Evolutionary conservation across 495 filamentous ascomycete genomes (phyloP).

Genomic region (Neurospora sp.): DNA sequence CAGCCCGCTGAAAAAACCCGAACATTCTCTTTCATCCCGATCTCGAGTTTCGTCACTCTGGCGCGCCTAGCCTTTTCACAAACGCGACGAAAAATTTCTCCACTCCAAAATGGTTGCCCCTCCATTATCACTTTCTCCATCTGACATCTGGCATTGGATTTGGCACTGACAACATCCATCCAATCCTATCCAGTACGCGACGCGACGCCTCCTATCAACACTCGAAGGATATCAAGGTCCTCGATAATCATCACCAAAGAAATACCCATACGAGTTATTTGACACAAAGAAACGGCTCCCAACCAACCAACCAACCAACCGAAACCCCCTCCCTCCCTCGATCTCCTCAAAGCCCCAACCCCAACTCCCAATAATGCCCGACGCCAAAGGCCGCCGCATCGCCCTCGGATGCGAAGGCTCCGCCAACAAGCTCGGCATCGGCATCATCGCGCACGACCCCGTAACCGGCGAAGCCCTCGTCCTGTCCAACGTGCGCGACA

Average conservation of each 20-base stretch:
- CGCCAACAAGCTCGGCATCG: constrained; percentile 94
- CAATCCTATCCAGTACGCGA: neutral
- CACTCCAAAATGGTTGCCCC: constrained; percentile 1
- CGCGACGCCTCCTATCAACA: neutral
- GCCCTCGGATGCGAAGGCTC: constrained; percentile 92
- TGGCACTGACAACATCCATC: neutral
- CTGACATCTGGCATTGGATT: neutral
- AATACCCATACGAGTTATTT: neutral
- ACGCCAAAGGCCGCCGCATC: constrained; percentile 38
- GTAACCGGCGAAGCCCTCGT: constrained; percentile 52
- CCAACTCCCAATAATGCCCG: neutral
- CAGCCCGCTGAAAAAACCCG: neutral
- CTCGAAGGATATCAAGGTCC: neutral
- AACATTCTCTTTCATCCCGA: neutral
- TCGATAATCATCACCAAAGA: neutral
- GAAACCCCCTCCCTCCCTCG: neutral
- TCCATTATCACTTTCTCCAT: constrained; percentile 1
- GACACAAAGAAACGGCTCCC: neutral
- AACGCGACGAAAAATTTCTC: neutral
- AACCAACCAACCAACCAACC: neutral
- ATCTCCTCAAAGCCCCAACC: neutral
- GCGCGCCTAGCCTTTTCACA: neutral
- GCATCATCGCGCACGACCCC: constrained; percentile 75
- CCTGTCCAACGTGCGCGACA: constrained; percentile 91
- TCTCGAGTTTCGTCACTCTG: neutral